Evolutionary conservation across 2,329 filamentous ascomycete species (phyloP), one percentile per base, ranked within the genome.

Genomic region (Penicillium sp.): DNA sequence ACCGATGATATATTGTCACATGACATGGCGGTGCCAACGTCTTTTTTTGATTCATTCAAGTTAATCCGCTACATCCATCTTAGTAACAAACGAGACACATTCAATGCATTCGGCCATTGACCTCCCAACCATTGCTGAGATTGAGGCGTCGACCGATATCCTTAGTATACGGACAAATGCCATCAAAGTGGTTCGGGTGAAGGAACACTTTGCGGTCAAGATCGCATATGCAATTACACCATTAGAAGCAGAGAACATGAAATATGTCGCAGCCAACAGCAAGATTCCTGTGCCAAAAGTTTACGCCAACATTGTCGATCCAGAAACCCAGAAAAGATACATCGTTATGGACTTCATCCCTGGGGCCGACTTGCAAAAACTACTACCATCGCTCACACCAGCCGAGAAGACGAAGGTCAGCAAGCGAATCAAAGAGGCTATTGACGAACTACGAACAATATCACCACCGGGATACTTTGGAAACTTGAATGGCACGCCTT

Each of bases 191-290:
- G 60, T 66, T 57, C 57, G 59, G 48, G 57, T 64, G 34, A 57
- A 52, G 38, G 58, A 62, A 51, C 56, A 43, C 40, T 65, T 66
- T 49, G 53, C 51, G 15, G 63, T 66, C 48, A 66, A 66, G 59
- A 34, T 61, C 15, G 58, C 55, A 34, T 19, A 49, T 34, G 49
- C 36, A 13, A 58, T 66, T 21, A 29, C 54, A 23, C 61, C 59
- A 8, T 41, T 59, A 6, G 61, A 66, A 33, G 61, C 61, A 38
- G 61, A 66, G 36, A 65, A 62, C 48, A 64, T 65, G 55, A 57
- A 47, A 40, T 64, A 64, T 31, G 51, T 64, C 16, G 60, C 59
- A 50, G 40, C 55, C 11, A 63, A 61, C 38, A 60, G 53, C 50
- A 61, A 63, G 25, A 51, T 64, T 44, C 55, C 57, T 21, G 53